A percentile compares a stretch with the other conserved stretches of the same genome.
phyloP scores from a whole-genome alignment of 345 rosid species.

The Ricinus communis region DNA sequence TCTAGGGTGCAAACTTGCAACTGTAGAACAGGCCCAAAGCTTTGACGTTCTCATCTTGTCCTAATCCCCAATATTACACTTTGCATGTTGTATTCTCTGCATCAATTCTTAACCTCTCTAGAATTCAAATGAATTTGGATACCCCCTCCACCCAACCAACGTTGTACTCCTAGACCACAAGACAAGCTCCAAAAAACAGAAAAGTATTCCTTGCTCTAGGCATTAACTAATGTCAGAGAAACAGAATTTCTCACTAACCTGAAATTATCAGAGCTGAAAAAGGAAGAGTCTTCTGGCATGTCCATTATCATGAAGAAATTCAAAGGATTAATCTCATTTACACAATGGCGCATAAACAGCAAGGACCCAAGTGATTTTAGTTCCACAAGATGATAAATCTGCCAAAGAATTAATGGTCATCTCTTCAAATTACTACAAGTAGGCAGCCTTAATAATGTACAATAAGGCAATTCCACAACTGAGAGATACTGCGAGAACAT shows the following conservation, averaged over 20 bases:
- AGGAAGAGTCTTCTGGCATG: conserved; percentile 56
- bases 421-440: neutral
- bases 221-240: neutral
- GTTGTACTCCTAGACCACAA: too few species aligned
- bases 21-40: too few species aligned
- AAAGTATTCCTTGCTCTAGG: too few species aligned
- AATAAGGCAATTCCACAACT: neutral
- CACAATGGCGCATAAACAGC: conserved; percentile 38
- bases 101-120: neutral
- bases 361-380: conserved; percentile 55
- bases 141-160: too few species aligned
- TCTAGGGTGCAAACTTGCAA: neutral
- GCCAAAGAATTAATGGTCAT: conserved; percentile 25
- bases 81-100: neutral
- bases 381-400: conserved; percentile 70
- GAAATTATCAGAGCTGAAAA: conserved; percentile 75
- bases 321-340: conserved; percentile 56
- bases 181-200: too few species aligned
- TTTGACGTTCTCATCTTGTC: too few species aligned
- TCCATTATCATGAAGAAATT: conserved; percentile 63
- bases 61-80: too few species aligned
- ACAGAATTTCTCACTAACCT: conserved; percentile 44
- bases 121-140: neutral
- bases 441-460: neutral
- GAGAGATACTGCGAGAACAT: neutral